Percentiles rank a stretch among this genome's conserved stretches.
These are phyloP conservation scores for Lobosporangium transversale DNA, from an alignment of 192 early-diverging fungal species.

Conservation along the genomic window DNA sequence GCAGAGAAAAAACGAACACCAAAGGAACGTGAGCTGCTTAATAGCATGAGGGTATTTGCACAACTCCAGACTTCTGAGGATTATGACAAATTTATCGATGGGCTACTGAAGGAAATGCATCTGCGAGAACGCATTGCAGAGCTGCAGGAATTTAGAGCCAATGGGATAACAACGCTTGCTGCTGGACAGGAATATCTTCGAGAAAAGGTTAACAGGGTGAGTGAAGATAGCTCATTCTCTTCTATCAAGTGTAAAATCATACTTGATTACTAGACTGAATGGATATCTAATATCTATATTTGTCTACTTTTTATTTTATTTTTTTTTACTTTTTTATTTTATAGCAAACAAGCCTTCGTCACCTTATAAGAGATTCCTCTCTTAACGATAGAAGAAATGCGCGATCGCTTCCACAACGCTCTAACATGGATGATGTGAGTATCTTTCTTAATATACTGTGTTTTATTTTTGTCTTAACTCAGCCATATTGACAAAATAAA, in stretches of 20 bases:
- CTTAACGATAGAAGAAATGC: constrained; percentile 32
- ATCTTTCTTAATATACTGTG: neutral
- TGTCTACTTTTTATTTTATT: constrained; percentile 9
- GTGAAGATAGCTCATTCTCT: no score
- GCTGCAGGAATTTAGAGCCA: constrained; percentile 89
- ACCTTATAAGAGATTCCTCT: constrained; percentile 19
- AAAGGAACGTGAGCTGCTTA: constrained; percentile 89
- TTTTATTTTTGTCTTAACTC: neutral
- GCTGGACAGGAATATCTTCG: constrained; percentile 81
- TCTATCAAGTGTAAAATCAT: no score
- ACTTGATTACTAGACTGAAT: neutral
- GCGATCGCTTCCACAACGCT: constrained; percentile 26
- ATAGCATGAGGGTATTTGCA: constrained; percentile 86
- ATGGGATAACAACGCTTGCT: constrained; percentile 82
- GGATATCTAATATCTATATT: neutral
- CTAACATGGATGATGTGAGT: constrained; percentile 36
- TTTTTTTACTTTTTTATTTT: neutral
- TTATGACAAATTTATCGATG: constrained; percentile 81
- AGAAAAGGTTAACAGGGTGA: constrained; percentile 66
- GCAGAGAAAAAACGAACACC: constrained; percentile 84
- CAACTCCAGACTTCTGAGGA: constrained; percentile 85
- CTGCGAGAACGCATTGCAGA: constrained; percentile 83
- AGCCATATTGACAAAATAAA: neutral
- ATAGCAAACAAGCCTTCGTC: constrained; percentile 28
- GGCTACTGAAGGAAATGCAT: constrained; percentile 78